Conservation (phyloP, 1,284 basidiomycete genomes). For the Heterobasidion parviporum region DNA sequence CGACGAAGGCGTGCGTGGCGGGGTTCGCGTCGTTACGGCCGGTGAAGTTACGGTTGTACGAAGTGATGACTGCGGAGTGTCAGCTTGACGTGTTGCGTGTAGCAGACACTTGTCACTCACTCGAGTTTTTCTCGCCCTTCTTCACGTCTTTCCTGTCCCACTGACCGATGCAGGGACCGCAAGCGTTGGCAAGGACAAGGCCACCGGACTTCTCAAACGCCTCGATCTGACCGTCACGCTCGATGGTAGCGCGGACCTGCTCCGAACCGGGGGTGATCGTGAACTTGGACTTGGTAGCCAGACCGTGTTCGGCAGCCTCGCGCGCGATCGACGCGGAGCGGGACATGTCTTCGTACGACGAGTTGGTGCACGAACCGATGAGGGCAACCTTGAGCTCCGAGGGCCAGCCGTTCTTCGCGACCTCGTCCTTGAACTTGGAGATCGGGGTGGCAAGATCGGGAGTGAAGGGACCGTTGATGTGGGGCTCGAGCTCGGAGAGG, state of each 20-base stretch:
- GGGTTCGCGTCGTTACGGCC: constrained; percentile 99
- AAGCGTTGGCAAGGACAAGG: constrained; percentile 95
- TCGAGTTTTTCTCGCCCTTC: constrained; percentile 96
- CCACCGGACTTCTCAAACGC: constrained; percentile 86
- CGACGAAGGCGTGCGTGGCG: constrained; percentile 97
- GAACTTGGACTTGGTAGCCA: constrained; percentile 89
- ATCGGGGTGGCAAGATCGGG: constrained; percentile 94
- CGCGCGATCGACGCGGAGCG: constrained; percentile 91
- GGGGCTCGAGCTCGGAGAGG: constrained; percentile 94
- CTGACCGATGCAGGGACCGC: constrained; percentile 98
- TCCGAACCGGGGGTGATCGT: constrained; percentile 98
- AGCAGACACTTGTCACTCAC: constrained; percentile 25
- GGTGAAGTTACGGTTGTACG: constrained; percentile 99
- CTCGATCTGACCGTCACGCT: constrained; percentile 90
- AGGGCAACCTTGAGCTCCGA: constrained; percentile 94
- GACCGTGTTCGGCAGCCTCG: constrained; percentile 83
- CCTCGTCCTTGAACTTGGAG: constrained; percentile 89
- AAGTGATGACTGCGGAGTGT: constrained; percentile 73
- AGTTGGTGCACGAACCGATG: constrained; percentile 99
- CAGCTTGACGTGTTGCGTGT: not conserved
- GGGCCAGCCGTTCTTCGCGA: constrained; percentile 96
- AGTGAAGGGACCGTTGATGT: constrained; percentile 99
- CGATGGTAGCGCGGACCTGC: constrained; percentile 97
- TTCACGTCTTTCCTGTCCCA: constrained; percentile 96
- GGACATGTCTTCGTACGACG: constrained; percentile 99